Base-by-base conservation (phyloP, 805 yeast genomes). In the Spathaspora sp. region DNA sequence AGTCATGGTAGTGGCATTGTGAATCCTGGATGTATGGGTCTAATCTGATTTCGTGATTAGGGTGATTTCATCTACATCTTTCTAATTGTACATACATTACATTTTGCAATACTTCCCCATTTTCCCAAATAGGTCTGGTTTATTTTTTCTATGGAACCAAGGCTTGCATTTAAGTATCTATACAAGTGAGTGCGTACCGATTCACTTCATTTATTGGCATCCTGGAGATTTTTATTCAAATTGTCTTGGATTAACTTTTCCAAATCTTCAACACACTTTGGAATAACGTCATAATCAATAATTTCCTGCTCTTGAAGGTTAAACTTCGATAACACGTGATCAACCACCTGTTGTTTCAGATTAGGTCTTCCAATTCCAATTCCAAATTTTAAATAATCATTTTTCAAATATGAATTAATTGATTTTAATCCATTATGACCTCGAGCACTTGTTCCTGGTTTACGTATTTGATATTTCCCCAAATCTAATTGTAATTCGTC, bases 401-500 rank as follows among this genome's bases (percentile, higher is more conserved):
- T 32, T 35, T 74, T 72, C 38, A 78, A 64, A 19, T 52, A 42
- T 6, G 64, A 56, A 44, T 77, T 78, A 2, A 92, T 77, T 42
- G 86, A 80, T 54, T 78, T 77, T 26, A 92, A 72, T 0, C 97
- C 97, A 61, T 89, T 90, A 60, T 92, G 98, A 0, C 97, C 97
- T 44, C 94, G 73, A 14, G 83, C 76, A 43, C 89, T 80, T 0
- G 86, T 74, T 1, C 81, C 79, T 12, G 82, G 84, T 16, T 69
- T 72, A 46, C 93, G 73, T 1, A 86, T 63, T 59, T 86, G 86
- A 18, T 83, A 71, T 49, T 81, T 79, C 0, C 97, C 97, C 2
- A 84, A 57, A 0, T 78, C 79, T 12, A 84, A 63, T 53, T 83
- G 85, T 44, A 91, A 63, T 57, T 92, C 97, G 64, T 92, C 97